These are phyloP conservation scores for Daldinia bambusicola DNA, from an alignment of 495 filamentous ascomycete species.

Conservation along the genomic window DNA sequence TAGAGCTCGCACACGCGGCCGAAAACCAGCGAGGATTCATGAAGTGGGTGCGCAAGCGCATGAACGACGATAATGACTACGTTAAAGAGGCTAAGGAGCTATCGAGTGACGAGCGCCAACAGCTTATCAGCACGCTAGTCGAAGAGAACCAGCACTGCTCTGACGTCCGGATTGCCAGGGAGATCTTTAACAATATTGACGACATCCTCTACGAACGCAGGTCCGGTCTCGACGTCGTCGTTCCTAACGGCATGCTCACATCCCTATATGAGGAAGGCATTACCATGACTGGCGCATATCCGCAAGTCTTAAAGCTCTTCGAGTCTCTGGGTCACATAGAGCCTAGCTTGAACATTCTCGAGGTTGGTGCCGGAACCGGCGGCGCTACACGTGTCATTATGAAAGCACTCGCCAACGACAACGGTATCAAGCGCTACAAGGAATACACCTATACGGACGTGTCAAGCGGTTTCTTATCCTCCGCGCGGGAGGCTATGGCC, in stretches of 20 bases:
- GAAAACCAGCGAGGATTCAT: slow-evolving; percentile 8
- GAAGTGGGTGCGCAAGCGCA: slow-evolving; percentile 1
- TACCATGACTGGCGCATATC: slow-evolving; percentile 41
- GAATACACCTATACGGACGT: slow-evolving; percentile 62
- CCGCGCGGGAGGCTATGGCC: slow-evolving; percentile 49
- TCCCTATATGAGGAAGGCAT: slow-evolving; percentile 50
- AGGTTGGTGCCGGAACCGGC: slow-evolving; percentile 66
- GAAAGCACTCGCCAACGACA: slow-evolving; percentile 41
- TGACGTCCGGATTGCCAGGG: slow-evolving; percentile 13
- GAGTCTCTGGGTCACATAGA: slow-evolving; percentile 46
- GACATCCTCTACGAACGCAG: slow-evolving; percentile 51
- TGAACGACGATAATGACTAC: background rate
- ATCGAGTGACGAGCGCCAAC: background rate
- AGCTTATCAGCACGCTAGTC: background rate
- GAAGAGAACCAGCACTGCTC: background rate
- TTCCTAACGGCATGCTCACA: slow-evolving; percentile 49
- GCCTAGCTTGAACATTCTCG: slow-evolving; percentile 56
- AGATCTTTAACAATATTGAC: slow-evolving; percentile 44
- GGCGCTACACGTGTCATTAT: slow-evolving; percentile 54
- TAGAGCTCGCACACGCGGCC: background rate
- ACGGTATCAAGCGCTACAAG: slow-evolving; percentile 26
- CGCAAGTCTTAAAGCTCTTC: slow-evolving; percentile 38
- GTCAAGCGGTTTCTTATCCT: slow-evolving; percentile 57
- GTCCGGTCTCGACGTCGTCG: slow-evolving; percentile 54
- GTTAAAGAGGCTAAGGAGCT: slow-evolving; percentile 13